These are phyloP conservation scores for Theobroma cacao DNA, from an alignment of 345 rosid species.

Conservation along the genomic window DNA sequence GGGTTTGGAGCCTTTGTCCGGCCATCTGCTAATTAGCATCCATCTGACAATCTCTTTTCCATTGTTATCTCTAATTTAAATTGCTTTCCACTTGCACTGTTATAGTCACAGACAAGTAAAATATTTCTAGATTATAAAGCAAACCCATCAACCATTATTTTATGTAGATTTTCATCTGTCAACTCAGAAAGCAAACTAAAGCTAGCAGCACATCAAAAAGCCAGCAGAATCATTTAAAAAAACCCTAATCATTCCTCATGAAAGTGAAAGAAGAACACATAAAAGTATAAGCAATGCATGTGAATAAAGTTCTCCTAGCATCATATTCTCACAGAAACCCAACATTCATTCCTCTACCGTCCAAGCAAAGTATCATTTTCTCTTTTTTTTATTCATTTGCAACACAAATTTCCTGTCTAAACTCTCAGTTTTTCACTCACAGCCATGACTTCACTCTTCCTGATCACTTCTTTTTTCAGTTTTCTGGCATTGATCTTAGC, in stretches of 20 bases:
- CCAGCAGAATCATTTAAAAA: neutral
- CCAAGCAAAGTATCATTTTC: conserved; percentile 46
- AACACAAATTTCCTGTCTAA: neutral
- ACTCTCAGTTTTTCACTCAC: neutral
- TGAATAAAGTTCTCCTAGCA: conserved; percentile 7
- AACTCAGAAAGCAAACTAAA: conserved; percentile 10
- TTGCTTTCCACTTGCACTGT: neutral
- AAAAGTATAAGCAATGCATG: neutral
- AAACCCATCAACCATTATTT: neutral
- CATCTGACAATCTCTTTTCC: neutral
- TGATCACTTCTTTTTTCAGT: neutral
- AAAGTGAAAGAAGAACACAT: neutral
- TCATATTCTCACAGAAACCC: neutral
- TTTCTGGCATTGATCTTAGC: conserved; percentile 9
- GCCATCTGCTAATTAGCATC: neutral
- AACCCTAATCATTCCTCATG: neutral
- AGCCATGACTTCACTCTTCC: conserved; percentile 23
- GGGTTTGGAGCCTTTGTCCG: neutral
- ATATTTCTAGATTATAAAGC: conserved; percentile 3
- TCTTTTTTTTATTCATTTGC: neutral
- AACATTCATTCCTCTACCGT: neutral
- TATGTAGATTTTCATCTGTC: neutral
- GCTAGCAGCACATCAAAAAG: neutral
- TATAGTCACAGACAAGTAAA: neutral
- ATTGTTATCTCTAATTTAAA: neutral